phyloP scores from a whole-genome alignment of 2,329 filamentous ascomycete species.

The Mariannaea elegans region DNA sequence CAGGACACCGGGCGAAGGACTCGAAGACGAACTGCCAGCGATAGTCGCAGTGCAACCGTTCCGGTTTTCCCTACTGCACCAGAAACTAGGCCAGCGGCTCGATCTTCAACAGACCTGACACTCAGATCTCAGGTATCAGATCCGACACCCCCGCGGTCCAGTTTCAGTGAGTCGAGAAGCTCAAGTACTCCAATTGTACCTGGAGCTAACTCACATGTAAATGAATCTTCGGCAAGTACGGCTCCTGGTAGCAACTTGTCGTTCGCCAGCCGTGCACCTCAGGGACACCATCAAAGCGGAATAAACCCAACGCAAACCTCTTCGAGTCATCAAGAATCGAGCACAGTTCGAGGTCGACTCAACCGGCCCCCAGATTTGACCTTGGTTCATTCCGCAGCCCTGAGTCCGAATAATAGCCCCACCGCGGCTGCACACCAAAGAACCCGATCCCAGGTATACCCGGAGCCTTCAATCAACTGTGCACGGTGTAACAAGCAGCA shows the following conservation, averaged over 20 bases:
- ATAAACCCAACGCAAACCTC: conserved; percentile 13
- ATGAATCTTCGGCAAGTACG: conserved; percentile 29
- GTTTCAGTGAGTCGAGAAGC: conserved; percentile 54
- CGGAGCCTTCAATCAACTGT: conserved; percentile 79
- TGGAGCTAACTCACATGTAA: conserved; percentile 32
- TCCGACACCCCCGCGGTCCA: conserved; percentile 48
- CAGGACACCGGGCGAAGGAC: conserved; percentile 42
- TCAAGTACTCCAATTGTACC: conserved; percentile 48
- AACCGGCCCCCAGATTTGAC: conserved; percentile 52
- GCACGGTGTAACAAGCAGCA: conserved; percentile 73
- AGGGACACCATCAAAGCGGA: conserved; percentile 32
- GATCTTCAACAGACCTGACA: conserved; percentile 72
- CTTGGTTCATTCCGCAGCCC: conserved; percentile 45
- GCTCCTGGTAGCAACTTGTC: conserved; percentile 41
- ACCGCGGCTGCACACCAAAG: conserved; percentile 49
- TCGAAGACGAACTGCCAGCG: conserved; percentile 63
- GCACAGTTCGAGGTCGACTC: conserved; percentile 34
- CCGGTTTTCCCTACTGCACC: conserved; percentile 53
- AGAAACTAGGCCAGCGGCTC: conserved; percentile 60
- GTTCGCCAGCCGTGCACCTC: conserved; percentile 49
- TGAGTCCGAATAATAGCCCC: conserved; percentile 46
- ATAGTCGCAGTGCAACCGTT: conserved; percentile 63
- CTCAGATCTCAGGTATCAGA: conserved; percentile 53
- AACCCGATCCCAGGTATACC: conserved; percentile 61
- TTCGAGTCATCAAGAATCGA: conserved; percentile 32